Evolutionary conservation across 2,329 filamentous ascomycete species (phyloP).

Genomic region (Phaeosphaeriaceae sp.): DNA sequence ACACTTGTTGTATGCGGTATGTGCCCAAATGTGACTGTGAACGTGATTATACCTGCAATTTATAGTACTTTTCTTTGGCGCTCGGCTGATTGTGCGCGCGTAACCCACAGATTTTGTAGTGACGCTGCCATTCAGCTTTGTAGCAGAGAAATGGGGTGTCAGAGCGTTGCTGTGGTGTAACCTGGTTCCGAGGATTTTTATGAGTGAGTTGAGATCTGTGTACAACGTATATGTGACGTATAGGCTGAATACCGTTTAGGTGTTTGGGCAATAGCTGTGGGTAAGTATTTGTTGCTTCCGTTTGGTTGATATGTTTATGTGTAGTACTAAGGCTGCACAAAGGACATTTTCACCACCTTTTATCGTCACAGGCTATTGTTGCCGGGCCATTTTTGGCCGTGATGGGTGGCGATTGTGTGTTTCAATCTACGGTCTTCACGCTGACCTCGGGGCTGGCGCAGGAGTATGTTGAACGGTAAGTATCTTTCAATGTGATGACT

Average conservation of each 20-base stretch:
- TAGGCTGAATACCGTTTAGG: too few species aligned
- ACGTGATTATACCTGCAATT: background rate
- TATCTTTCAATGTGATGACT: background rate
- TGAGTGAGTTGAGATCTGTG: slow-evolving; percentile 20
- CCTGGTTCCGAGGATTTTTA: slow-evolving; percentile 36
- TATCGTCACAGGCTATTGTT: slow-evolving; percentile 43
- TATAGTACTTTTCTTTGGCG: too few species aligned
- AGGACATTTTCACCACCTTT: slow-evolving; percentile 31
- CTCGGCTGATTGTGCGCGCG: background rate
- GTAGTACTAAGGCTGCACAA: slow-evolving; percentile 1
- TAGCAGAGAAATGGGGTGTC: slow-evolving; percentile 39
- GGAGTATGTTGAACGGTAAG: slow-evolving; percentile 42
- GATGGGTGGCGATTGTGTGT: slow-evolving; percentile 46
- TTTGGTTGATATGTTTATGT: background rate
- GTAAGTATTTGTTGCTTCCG: slow-evolving; percentile 21
- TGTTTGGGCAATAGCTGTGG: slow-evolving; percentile 39
- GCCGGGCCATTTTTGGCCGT: slow-evolving; percentile 38
- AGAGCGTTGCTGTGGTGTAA: slow-evolving; percentile 41
- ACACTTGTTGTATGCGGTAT: slow-evolving; percentile 44
- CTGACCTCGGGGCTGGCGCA: slow-evolving; percentile 39
- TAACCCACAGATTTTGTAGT: slow-evolving; percentile 44
- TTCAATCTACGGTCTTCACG: slow-evolving; percentile 43
- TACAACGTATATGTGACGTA: too few species aligned
- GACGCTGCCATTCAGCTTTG: slow-evolving; percentile 44
- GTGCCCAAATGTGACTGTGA: slow-evolving; percentile 14